Evolutionary conservation across 768 basidiomycete genomes (phyloP).

Genomic region (Lactarius akahatsu): DNA sequence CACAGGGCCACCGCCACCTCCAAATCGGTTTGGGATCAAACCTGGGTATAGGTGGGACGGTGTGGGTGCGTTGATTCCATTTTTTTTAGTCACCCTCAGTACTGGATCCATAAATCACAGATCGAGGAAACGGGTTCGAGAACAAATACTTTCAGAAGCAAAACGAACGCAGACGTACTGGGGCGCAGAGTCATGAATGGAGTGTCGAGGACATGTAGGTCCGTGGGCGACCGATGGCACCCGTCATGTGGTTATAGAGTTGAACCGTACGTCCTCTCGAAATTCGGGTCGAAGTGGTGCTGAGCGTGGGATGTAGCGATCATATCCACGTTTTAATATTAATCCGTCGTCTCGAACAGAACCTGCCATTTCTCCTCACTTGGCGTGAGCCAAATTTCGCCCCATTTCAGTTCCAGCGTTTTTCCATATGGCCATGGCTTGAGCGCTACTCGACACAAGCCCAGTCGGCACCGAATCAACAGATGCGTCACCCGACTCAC

Average conservation of each 20-base stretch:
- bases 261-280: constrained; percentile 3
- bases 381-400: constrained; percentile 7
- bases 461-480: neutral
- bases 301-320: neutral
- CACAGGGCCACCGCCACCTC: constrained; percentile 81
- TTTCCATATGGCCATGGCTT: constrained; percentile 16
- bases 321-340: neutral
- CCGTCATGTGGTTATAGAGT: neutral
- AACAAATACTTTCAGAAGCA: constrained; percentile 83
- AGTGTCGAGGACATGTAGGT: constrained; percentile 89
- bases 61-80: constrained; percentile 63
- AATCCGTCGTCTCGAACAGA: constrained; percentile 7
- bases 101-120: constrained; percentile 40
- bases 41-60: constrained; percentile 99
- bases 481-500: neutral
- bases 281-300: neutral
- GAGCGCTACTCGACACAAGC: neutral
- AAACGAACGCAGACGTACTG: constrained; percentile 71
- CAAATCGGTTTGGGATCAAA: constrained; percentile 92
- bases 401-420: constrained; percentile 13
- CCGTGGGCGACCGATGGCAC: neutral
- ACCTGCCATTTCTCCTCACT: constrained; percentile 14
- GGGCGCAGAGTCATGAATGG: constrained; percentile 77
- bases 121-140: constrained; percentile 92
- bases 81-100: constrained; percentile 2